A percentile compares a stretch with the other conserved stretches of the same genome.
These are phyloP conservation scores for Rhodotorula sp. DNA, from an alignment of 1,284 basidiomycete species.

Conservation along the genomic window DNA sequence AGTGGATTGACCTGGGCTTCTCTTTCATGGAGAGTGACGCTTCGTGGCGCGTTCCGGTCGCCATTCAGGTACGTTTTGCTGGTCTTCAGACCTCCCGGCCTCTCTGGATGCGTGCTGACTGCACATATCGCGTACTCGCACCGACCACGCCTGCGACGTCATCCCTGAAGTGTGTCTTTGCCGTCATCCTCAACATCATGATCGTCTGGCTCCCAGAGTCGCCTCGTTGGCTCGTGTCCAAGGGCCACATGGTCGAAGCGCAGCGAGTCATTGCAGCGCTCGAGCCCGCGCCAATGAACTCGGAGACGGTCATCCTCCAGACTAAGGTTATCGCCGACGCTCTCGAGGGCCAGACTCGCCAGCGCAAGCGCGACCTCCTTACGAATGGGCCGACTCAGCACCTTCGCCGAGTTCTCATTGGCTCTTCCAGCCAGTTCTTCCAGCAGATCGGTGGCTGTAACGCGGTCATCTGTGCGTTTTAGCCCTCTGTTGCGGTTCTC, in stretches of 20 bases:
- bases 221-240: slow-evolving; percentile 51
- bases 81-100: too few relatives aligned
- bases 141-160: too few relatives aligned
- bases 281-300: slow-evolving; percentile 47
- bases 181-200: slow-evolving; percentile 54
- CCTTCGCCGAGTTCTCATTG: slow-evolving; percentile 54
- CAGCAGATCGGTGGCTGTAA: slow-evolving; percentile 57
- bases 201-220: slow-evolving; percentile 57
- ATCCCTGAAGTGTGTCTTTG: slow-evolving; percentile 57
- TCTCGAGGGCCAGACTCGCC: slow-evolving; percentile 48
- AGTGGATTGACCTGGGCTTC: slow-evolving; percentile 56
- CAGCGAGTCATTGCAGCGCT: slow-evolving; percentile 53
- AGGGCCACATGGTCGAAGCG: slow-evolving; percentile 48
- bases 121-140: too few relatives aligned
- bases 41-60: slow-evolving; percentile 53
- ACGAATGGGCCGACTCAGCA: slow-evolving; percentile 56
- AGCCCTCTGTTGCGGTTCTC: not conserved
- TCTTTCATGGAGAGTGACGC: slow-evolving; percentile 52
- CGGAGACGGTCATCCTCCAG: slow-evolving; percentile 50
- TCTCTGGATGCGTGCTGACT: too few relatives aligned
- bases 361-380: slow-evolving; percentile 51
- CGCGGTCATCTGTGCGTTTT: slow-evolving; percentile 50
- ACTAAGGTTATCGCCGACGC: slow-evolving; percentile 50
- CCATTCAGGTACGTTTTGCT: slow-evolving; percentile 18
- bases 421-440: slow-evolving; percentile 53